Base-by-base conservation (phyloP, 1,284 basidiomycete genomes). In the Marasmius fiardii region DNA sequence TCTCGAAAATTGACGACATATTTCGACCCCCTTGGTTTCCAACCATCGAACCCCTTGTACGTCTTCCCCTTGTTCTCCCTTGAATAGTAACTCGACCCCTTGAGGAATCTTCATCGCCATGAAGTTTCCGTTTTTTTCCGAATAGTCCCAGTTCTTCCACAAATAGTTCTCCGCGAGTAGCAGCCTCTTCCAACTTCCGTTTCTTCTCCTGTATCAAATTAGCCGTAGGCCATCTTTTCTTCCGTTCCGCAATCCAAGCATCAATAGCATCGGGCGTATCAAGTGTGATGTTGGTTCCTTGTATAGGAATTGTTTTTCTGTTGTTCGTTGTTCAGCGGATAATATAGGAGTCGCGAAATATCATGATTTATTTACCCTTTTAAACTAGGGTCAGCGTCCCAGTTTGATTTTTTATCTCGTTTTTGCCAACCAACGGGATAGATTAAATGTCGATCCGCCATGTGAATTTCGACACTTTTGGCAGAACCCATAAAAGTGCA, bases 371-470 rank as follows among this genome's bases (percentile, higher is more conserved):
- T 70, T 57, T 62, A 88, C 89, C 87, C 86, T 71, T 81, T 88
- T 55, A 89, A 72, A 70, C 82, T 86, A 18, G 85, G 88, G 68
- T 90, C 88, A 4, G 87, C 81, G 65, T 92, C 90, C 83, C 88
- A 89, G 48, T 85, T 85, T 7, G 69, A 61, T 58, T 74, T 79
- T 60, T 79, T 80, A 64, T 80, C 82, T 59, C 77, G 78, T 56
- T 85, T 80, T 51, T 90, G 79, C 83, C 89, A 90, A 20, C 83
- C 88, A 43, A 81, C 78, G 16, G 90, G 89, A 63, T 86, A 94
- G 51, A 95, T 86, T 50, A 95, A 74, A 70, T 95, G 94, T 20
- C 93, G 77, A 67, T 96, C 94, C 84, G 93, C 94, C 81, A 88
- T 91, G 67, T 96, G 94, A 20, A 80, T 78, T 67, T 92, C 86